A percentile compares a stretch with the other conserved stretches of the same genome.
Evolutionary conservation across 2,329 filamentous ascomycete genomes (phyloP).

Genomic region (Cadophora luteo-olivacea): DNA sequence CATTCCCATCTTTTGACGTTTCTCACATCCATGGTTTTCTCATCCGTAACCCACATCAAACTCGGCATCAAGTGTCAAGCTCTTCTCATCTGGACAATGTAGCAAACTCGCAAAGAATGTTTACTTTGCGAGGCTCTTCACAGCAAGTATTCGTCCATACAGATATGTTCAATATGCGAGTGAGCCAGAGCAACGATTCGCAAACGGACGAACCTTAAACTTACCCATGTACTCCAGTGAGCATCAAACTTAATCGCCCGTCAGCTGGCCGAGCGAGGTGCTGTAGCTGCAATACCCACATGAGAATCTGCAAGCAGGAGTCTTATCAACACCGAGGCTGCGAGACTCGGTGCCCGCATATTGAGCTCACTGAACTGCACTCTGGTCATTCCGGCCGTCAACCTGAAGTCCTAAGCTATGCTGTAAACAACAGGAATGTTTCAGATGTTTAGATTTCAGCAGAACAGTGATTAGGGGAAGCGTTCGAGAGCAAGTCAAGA

Average conservation of each 20-base stretch:
- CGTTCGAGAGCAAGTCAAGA: background rate
- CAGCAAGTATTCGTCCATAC: background rate
- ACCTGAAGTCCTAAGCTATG: background rate
- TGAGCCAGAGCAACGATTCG: background rate
- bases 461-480: background rate
- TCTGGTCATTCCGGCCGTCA: background rate
- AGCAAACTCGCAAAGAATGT: background rate
- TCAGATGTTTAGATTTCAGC: background rate
- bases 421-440: background rate
- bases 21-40: conserved; percentile 8
- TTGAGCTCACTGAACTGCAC: background rate
- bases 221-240: background rate
- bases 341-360: background rate
- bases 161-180: background rate
- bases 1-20: background rate
- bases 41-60: conserved; percentile 15
- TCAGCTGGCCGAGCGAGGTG: conserved; percentile 1
- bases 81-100: background rate
- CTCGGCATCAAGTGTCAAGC: conserved; percentile 9
- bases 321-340: background rate
- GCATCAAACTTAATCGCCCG: background rate
- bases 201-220: conserved; percentile 8
- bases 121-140: background rate
- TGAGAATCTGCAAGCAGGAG: background rate
- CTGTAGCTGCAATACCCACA: conserved; percentile 1